These are phyloP conservation scores for Globisporangium abappressorium DNA, from an alignment of 352 stramenopile species.

Conservation along the genomic window DNA sequence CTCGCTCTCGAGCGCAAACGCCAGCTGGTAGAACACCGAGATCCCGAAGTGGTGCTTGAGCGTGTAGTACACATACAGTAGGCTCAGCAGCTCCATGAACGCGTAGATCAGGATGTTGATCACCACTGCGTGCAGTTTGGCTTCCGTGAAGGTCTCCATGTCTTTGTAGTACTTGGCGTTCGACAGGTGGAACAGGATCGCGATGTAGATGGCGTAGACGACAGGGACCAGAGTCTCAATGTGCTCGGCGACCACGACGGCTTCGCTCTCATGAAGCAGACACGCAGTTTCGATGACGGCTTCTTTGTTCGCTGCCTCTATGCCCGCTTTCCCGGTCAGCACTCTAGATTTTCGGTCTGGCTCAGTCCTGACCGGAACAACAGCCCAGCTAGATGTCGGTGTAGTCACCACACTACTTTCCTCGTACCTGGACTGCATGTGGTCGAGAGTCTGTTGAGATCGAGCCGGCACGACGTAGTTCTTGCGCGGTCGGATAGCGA, in stretches of 20 bases:
- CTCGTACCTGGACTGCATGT: no score
- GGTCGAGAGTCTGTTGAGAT: no score
- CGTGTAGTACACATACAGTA: constrained; percentile 15
- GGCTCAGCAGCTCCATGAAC: constrained; percentile 17
- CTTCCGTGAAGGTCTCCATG: constrained; percentile 5
- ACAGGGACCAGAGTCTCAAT: constrained; percentile 27
- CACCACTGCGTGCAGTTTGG: constrained; percentile 2
- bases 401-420: no score
- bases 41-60: constrained; percentile 15
- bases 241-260: constrained; percentile 26
- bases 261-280: constrained; percentile 22
- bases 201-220: constrained; percentile 24
- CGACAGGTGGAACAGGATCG: constrained; percentile 12
- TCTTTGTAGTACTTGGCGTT: constrained; percentile 20
- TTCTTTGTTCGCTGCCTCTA: not conserved
- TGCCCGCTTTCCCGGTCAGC: not conserved
- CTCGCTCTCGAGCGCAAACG: constrained; percentile 13
- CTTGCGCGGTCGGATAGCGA: not conserved
- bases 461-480: no score
- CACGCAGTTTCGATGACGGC: not conserved
- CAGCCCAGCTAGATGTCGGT: no score
- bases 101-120: constrained; percentile 24
- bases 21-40: constrained; percentile 25
- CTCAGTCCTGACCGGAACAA: no score
- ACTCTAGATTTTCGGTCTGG: not conserved